phyloP scores from a whole-genome alignment of 345 rosid species.

The Cardamine resedifolia region DNA sequence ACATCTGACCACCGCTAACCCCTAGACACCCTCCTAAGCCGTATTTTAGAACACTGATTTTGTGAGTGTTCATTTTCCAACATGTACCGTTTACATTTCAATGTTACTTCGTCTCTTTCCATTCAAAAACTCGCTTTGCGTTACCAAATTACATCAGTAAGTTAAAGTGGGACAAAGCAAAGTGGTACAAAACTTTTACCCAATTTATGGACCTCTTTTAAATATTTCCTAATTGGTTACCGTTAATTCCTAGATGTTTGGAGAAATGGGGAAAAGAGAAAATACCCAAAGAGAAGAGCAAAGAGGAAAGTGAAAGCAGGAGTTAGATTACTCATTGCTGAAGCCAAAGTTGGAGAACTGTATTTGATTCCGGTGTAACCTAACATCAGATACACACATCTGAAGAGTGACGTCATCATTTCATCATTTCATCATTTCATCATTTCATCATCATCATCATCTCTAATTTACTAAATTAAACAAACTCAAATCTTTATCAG shows the following conservation, averaged over 20 bases:
- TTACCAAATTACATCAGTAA: no score
- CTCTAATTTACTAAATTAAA: neutral
- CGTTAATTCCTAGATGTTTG: neutral
- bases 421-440: neutral
- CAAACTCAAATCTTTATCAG: neutral
- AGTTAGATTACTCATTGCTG: conserved; percentile 61
- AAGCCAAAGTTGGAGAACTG: conserved; percentile 57
- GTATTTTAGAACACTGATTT: no score
- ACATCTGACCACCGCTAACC: no score
- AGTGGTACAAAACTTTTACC: no score
- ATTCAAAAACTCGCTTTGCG: no score
- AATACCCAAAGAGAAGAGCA: conserved; percentile 56
- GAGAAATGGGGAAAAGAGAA: neutral
- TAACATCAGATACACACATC: conserved; percentile 40
- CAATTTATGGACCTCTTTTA: no score
- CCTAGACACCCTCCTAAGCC: no score
- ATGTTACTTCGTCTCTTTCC: no score
- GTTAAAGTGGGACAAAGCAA: no score
- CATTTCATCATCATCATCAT: conserved; percentile 12
- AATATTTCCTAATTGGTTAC: neutral
- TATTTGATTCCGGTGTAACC: conserved; percentile 52
- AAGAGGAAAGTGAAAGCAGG: conserved; percentile 62
- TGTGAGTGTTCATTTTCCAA: no score
- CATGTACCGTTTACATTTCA: no score
- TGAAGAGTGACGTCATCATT: conserved; percentile 13